phyloP scores from a whole-genome alignment of 108 stramenopile species.

The Pseudonitzschia multistriata region DNA sequence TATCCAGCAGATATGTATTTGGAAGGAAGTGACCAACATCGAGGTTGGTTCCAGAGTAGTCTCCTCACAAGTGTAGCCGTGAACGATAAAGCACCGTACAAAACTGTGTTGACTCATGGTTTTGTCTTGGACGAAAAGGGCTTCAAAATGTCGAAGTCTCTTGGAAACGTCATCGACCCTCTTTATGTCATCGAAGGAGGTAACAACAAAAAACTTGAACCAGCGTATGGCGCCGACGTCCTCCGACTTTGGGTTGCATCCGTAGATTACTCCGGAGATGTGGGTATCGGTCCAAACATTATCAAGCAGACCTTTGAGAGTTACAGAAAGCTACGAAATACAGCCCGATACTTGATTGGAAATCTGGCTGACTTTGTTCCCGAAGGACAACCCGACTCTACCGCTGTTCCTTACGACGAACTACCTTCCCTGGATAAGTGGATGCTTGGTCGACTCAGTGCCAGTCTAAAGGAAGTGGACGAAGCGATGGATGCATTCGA shows the following conservation, averaged over 20 bases:
- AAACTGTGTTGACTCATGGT: constrained; percentile 96
- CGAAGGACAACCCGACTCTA: constrained; percentile 37
- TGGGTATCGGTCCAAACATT: constrained; percentile 86
- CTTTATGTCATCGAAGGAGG: constrained; percentile 94
- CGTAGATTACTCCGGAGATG: constrained; percentile 96
- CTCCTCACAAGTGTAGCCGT: constrained; percentile 94
- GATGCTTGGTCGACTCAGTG: constrained; percentile 85
- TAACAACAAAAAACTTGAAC: constrained; percentile 90
- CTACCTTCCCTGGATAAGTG: constrained; percentile 94
- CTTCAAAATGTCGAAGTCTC: constrained; percentile 98
- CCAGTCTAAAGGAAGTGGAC: constrained; percentile 82
- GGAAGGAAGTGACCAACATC: constrained; percentile 95
- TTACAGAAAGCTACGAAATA: constrained; percentile 96
- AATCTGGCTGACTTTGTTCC: constrained; percentile 92
- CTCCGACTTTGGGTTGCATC: constrained; percentile 97
- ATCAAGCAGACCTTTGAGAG: constrained; percentile 95
- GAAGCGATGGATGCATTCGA: constrained; percentile 86
- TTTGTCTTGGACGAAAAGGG: constrained; percentile 98
- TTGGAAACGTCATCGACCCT: constrained; percentile 97
- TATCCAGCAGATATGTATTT: constrained; percentile 92
- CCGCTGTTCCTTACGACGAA: constrained; percentile 77
- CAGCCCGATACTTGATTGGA: constrained; percentile 92
- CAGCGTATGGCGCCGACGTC: constrained; percentile 98
- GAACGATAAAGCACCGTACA: constrained; percentile 87
- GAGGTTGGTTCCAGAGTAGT: constrained; percentile 99